Base-by-base conservation (phyloP, 1,284 basidiomycete genomes). In the Leccinum proliferum region DNA sequence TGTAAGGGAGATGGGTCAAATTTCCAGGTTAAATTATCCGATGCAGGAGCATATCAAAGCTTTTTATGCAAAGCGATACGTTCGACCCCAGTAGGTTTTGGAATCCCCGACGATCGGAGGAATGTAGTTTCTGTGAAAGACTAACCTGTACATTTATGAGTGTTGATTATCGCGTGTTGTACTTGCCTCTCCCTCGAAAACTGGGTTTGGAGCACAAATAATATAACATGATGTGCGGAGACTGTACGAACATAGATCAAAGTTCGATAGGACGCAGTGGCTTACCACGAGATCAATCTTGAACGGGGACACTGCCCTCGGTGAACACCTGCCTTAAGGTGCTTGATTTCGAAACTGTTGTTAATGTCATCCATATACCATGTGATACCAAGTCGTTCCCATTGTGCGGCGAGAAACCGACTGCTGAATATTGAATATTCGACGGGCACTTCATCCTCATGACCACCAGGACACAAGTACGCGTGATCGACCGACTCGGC, bases 1-100 rank as follows among this genome's bases (percentile, higher is more conserved):
- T 1, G 3, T 25, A 7, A 11, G 3, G 9, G 14, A 14, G 12
- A 9, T 29, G n/a, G 5, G 5, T 15, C 11, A 4, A 9, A 1
- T 56, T 6, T 18, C 5, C 7, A 14, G 50, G 9, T 25, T 60
- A 32, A 64, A 29, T 9, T 4, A n/a, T 53, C 50, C n/a, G 7
- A 12, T 39, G 1, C 50, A 3, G 25, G 25, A n/a, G n/a, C n/a
- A n/a, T 10, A 2, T 70, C 15, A 64, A 58, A 8, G 37, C 1
- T 10, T 0, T 2, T 6, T 68, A 62, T 41, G 18, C 14, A 15
- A 60, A 15, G 21, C 55, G 50, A 2, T 61, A 61, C 53, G 35
- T 18, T 48, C 59, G 60, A 37, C 58, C 29, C 8, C 48, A 68
- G 57, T 60, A 50, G 21, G 52, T 56, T 10, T 21, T 18, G 46